These are phyloP conservation scores for Claviceps africana DNA, from an alignment of 2,329 filamentous ascomycete species.

Conservation along the genomic window DNA sequence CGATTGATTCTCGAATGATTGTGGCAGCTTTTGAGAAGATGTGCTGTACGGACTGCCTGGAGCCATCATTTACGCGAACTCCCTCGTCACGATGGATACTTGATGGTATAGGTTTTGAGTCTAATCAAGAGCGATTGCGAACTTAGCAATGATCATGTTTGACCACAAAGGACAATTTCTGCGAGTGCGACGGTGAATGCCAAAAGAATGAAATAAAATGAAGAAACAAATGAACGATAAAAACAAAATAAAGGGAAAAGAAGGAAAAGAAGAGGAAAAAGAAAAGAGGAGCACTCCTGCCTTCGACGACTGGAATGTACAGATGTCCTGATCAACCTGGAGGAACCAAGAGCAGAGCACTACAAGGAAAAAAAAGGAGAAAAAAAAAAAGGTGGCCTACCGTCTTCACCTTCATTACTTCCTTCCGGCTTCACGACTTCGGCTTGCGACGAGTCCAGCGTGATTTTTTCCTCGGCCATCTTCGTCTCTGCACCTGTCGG, in stretches of 20 bases:
- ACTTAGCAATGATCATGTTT: background rate
- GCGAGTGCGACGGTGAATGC: background rate
- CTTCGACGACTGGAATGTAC: too few relatives aligned
- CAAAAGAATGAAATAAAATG: too few relatives aligned
- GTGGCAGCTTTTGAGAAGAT: conserved; percentile 31
- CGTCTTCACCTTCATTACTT: background rate
- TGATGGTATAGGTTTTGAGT: background rate
- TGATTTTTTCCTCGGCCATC: background rate
- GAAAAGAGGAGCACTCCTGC: background rate
- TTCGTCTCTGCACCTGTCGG: background rate
- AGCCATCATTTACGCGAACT: conserved; percentile 1
- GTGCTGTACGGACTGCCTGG: conserved; percentile 1
- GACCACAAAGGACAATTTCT: too few relatives aligned
- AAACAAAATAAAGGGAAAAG: too few relatives aligned
- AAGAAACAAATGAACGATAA: too few relatives aligned
- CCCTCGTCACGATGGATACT: background rate
- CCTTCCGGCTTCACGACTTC: background rate
- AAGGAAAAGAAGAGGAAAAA: too few relatives aligned
- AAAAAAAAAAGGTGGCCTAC: background rate
- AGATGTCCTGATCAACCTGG: background rate
- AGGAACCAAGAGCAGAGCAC: background rate
- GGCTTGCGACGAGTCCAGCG: background rate
- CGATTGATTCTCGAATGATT: conserved; percentile 27
- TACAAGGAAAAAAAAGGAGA: background rate
- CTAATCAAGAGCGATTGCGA: background rate